phyloP scores from a whole-genome alignment of 805 yeast species.

The Candida taoyuanica region DNA sequence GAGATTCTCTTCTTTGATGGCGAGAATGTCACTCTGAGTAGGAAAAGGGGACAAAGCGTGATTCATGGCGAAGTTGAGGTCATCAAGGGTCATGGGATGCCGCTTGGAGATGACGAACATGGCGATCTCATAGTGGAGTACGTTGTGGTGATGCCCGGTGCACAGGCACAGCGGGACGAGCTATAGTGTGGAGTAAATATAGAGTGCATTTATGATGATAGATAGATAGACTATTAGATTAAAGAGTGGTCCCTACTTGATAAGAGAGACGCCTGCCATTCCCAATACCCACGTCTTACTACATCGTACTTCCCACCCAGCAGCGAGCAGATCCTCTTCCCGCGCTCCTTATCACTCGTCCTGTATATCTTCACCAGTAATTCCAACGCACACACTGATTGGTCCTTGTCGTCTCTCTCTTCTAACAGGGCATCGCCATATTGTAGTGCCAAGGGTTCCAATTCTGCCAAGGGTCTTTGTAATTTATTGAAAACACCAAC shows the following conservation, averaged over 20 bases:
- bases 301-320: constrained; percentile 55
- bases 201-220: not conserved
- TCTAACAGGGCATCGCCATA: constrained; percentile 33
- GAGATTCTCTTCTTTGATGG: constrained; percentile 64
- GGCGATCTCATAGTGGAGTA: constrained; percentile 53
- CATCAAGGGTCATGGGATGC: constrained; percentile 83
- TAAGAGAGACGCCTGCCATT: no score
- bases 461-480: constrained; percentile 29
- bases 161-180: constrained; percentile 21
- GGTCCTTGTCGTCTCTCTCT: constrained; percentile 20
- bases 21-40: constrained; percentile 36
- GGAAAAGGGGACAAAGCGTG: constrained; percentile 50
- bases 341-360: constrained; percentile 28
- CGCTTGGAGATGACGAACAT: constrained; percentile 46
- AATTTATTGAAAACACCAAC: constrained; percentile 45
- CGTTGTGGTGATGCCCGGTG: constrained; percentile 39
- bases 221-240: constrained; percentile 16
- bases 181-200: constrained; percentile 9
- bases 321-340: constrained; percentile 44
- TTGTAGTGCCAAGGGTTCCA: constrained; percentile 41
- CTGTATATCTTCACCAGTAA: constrained; percentile 46
- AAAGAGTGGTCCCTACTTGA: no score
- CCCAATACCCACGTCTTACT: constrained; percentile 61
- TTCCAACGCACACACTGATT: constrained; percentile 62
- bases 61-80: constrained; percentile 68